Base-by-base conservation (phyloP, 2,329 filamentous ascomycete species). In the Trichophyton verrucosum region DNA sequence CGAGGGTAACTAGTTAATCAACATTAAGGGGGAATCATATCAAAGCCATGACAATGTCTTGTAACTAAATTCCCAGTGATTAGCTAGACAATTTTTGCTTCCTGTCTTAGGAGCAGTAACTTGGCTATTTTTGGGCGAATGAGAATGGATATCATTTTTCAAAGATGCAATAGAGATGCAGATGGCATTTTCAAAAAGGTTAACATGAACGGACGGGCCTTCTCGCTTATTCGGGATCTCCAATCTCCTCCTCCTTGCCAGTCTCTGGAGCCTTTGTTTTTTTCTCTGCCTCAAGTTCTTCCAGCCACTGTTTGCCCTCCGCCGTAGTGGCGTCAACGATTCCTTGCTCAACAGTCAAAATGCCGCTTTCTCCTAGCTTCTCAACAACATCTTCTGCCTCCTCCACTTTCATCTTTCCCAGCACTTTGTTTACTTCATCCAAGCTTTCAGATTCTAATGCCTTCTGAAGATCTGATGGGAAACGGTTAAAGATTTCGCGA, bases 281-380 rank as follows among this genome's bases (percentile, higher is more conserved):
- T 15, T 68, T 80, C 65, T 82, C 77, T 27, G 81, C 80, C 72
- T 90, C 86, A 63, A 95, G 81, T 65, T 91, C 84, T 75, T 88
- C 86, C 67, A 92, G 79, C 70, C 86, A 85, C 72, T 86, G 83
- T 77, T 86, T 82, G 2, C 91, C 91, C 71, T 94, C 86, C 70
- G 91, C 86, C 1, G 92, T 95, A 53, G 91, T 99, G 0, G 91
- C 89, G 75, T 99, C 94, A 66, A 99, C 95, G 58, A 99, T 90
- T 57, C 95, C 86, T 70, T 96, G 86, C 72, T 97, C 91, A 58
- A 99, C 74, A 72, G 89, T 96, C 66, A 99, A 75, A 79, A 96
- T 92, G 42, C 89, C 89, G 15, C 90, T 90, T 76, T 94, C 82
- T 33, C 89, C 84, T 63, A 96, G 77, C 70, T 91, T 82, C 67